A percentile compares a stretch with the other conserved stretches of the same genome.
Evolutionary conservation across 306 rosid genomes (phyloP).

Genomic region (Bauhinia variegata): DNA sequence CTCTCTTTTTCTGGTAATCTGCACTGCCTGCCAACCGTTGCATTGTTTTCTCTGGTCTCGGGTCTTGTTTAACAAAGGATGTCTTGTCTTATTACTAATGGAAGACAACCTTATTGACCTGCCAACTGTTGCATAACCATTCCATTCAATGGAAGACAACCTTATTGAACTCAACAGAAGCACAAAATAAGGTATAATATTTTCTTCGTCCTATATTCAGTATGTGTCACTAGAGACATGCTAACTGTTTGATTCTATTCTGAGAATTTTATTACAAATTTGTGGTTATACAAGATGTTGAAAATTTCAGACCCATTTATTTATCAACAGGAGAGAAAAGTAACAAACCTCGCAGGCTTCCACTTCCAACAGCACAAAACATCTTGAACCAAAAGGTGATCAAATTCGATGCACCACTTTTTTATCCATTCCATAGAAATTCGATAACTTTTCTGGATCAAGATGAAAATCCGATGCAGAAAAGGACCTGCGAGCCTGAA

Average conservation of each 20-base stretch:
- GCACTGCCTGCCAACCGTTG: not conserved
- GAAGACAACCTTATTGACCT: too few species aligned
- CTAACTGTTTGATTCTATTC: not conserved
- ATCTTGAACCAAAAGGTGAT: not conserved
- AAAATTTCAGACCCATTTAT: conserved; percentile 29
- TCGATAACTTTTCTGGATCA: conserved; percentile 43
- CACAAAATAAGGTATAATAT: not conserved
- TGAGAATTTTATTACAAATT: not conserved
- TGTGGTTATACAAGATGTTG: conserved; percentile 16
- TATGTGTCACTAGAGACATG: not conserved
- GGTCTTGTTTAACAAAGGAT: too few species aligned
- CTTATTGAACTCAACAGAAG: not conserved
- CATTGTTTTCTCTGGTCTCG: not conserved
- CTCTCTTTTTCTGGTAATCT: too few species aligned
- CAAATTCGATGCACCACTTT: conserved; percentile 31
- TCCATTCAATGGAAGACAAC: not conserved
- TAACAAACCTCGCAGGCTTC: too few species aligned
- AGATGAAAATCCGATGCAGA: conserved; percentile 58
- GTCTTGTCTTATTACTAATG: too few species aligned
- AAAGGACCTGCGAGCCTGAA: conserved; percentile 54
- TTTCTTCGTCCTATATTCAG: not conserved
- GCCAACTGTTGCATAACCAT: too few species aligned
- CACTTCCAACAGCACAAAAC: not conserved
- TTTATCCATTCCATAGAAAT: conserved; percentile 34
- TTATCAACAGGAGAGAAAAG: conserved; percentile 18